Evolutionary conservation across 306 rosid genomes (phyloP).

Genomic region (Acacia acuminata): DNA sequence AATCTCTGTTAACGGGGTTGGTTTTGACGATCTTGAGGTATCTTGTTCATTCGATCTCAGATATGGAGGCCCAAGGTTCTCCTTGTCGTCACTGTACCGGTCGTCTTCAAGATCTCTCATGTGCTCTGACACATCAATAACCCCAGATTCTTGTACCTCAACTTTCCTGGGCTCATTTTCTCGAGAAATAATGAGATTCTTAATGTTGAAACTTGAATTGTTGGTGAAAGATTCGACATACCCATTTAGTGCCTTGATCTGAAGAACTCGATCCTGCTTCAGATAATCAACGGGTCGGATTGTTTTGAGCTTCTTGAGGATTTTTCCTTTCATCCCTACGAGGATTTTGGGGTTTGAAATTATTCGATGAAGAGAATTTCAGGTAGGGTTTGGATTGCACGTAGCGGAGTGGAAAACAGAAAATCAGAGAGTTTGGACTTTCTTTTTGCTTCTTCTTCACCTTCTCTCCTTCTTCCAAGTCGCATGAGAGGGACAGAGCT

Average conservation of each 20-base stretch:
- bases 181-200: slow-evolving; percentile 29
- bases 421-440: neutral
- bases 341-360: slow-evolving; percentile 46
- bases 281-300: slow-evolving; percentile 56
- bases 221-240: slow-evolving; percentile 44
- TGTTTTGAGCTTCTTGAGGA: slow-evolving; percentile 84
- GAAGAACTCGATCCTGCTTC: slow-evolving; percentile 73
- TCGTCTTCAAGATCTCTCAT: slow-evolving; percentile 58
- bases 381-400: neutral
- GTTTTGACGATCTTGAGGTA: slow-evolving; percentile 17
- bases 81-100: slow-evolving; percentile 55
- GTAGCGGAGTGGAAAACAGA: neutral
- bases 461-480: neutral
- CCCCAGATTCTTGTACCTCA: slow-evolving; percentile 40
- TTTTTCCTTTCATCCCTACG: slow-evolving; percentile 65
- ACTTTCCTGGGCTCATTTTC: slow-evolving; percentile 42
- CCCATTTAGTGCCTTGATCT: slow-evolving; percentile 62
- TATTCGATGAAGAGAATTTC: slow-evolving; percentile 7
- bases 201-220: slow-evolving; percentile 27
- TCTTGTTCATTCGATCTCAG: slow-evolving; percentile 28
- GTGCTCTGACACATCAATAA: slow-evolving; percentile 50
- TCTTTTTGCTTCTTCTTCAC: neutral
- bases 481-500: neutral
- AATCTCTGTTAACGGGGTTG: slow-evolving; percentile 40
- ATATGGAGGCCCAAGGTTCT: slow-evolving; percentile 51